Percentiles rank a stretch among this genome's conserved stretches.
phyloP scores from a whole-genome alignment of 352 stramenopile species.

The Pythium diclinum region DNA sequence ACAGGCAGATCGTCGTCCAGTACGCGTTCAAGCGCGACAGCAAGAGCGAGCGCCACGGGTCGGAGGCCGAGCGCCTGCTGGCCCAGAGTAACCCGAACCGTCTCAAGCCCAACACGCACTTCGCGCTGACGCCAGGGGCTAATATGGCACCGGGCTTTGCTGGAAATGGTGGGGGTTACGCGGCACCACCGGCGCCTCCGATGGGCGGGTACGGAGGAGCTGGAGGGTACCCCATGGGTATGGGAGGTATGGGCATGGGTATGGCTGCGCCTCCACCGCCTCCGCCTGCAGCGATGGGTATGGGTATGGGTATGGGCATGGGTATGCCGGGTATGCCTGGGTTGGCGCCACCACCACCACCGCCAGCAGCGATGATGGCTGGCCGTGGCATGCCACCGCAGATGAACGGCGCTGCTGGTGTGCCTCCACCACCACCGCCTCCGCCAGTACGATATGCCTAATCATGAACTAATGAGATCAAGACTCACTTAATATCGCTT shows the following conservation, averaged over 20 bases:
- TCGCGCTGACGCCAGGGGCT: constrained; percentile 37
- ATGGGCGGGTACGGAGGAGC: constrained; percentile 18
- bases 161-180: constrained; percentile 2
- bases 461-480: constrained; percentile 15
- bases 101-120: constrained; percentile 76
- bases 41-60: constrained; percentile 90
- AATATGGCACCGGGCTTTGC: constrained; percentile 12
- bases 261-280: constrained; percentile 10
- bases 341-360: constrained; percentile 30
- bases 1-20: constrained; percentile 96
- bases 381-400: background rate
- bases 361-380: constrained; percentile 33
- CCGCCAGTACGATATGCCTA: constrained; percentile 37
- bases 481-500: background rate
- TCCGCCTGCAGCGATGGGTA: background rate
- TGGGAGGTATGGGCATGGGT: constrained; percentile 7
- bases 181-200: constrained; percentile 33
- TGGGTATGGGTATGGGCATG: constrained; percentile 6
- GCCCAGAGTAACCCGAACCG: constrained; percentile 83
- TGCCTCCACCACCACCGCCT: constrained; percentile 37
- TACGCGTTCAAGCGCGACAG: constrained; percentile 99
- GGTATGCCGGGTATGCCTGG: constrained; percentile 23
- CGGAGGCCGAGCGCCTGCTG: constrained; percentile 83
- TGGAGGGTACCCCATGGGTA: background rate
- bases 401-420: constrained; percentile 24